Conservation (phyloP, 192 early-diverging fungal genomes). For the Spinellus fusiger region DNA sequence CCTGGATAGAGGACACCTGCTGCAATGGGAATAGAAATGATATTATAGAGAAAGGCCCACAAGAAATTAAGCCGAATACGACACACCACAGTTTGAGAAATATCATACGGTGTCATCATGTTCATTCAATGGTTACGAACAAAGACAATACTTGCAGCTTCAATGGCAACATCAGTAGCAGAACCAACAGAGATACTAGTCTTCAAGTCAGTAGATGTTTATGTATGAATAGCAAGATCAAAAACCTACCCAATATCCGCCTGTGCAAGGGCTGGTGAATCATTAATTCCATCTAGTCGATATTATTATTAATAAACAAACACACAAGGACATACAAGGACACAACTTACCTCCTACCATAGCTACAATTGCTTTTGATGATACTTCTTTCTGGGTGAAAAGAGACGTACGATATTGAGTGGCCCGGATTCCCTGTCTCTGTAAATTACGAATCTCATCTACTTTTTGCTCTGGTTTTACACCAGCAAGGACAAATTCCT, state of each 20-base stretch:
- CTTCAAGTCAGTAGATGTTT: not conserved
- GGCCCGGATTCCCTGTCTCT: slow-evolving; percentile 29
- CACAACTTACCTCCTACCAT: slow-evolving; percentile 67
- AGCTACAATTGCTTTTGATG: slow-evolving; percentile 53
- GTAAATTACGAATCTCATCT: slow-evolving; percentile 52
- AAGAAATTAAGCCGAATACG: slow-evolving; percentile 83
- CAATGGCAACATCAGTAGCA: slow-evolving; percentile 87
- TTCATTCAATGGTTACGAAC: slow-evolving; percentile 73
- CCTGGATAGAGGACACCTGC: slow-evolving; percentile 73
- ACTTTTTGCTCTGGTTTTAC: slow-evolving; percentile 74
- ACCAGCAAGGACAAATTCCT: slow-evolving; percentile 47
- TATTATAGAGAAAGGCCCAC: slow-evolving; percentile 88
- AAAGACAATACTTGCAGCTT: slow-evolving; percentile 81
- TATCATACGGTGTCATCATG: slow-evolving; percentile 69
- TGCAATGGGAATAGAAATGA: slow-evolving; percentile 83
- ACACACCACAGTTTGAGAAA: slow-evolving; percentile 69
- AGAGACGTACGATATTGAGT: too few species aligned
- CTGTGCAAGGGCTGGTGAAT: slow-evolving; percentile 84
- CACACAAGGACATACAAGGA: not conserved
- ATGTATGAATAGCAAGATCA: not conserved
- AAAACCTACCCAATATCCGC: slow-evolving; percentile 66
- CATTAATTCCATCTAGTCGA: slow-evolving; percentile 95
- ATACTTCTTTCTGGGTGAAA: not conserved
- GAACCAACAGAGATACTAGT: slow-evolving; percentile 77
- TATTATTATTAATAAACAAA: not conserved